Evolutionary conservation across 495 filamentous ascomycete species (phyloP).

Genomic region (Bombardia bombarda): DNA sequence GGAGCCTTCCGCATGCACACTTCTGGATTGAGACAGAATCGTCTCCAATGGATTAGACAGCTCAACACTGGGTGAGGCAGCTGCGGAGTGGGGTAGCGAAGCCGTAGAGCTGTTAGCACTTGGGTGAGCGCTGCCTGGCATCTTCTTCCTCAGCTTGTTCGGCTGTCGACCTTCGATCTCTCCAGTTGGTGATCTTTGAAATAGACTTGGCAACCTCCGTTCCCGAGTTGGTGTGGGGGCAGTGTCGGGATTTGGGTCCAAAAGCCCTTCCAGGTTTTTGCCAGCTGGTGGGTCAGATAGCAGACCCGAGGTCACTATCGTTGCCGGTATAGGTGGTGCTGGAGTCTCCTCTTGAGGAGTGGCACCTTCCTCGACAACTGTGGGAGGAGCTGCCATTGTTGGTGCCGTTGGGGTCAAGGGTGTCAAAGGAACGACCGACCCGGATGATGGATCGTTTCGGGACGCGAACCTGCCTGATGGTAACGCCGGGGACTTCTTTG

Average conservation of each 20-base stretch:
- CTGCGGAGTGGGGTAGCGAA: slow-evolving; percentile 50
- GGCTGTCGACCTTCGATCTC: slow-evolving; percentile 61
- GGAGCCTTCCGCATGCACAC: slow-evolving; percentile 12
- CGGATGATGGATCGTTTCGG: slow-evolving; percentile 19
- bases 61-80: slow-evolving; percentile 30
- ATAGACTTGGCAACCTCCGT: slow-evolving; percentile 58
- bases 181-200: slow-evolving; percentile 56
- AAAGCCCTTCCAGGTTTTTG: slow-evolving; percentile 43
- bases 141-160: slow-evolving; percentile 74
- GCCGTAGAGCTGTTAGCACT: slow-evolving; percentile 82
- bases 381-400: slow-evolving; percentile 11
- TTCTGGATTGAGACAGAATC: slow-evolving; percentile 18
- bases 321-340: slow-evolving; percentile 1
- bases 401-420: slow-evolving; percentile 14
- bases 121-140: slow-evolving; percentile 62
- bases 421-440: slow-evolving; percentile 25
- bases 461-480: slow-evolving; percentile 42
- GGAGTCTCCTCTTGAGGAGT: slow-evolving; percentile 14
- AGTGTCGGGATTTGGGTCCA: slow-evolving; percentile 31
- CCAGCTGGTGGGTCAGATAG: slow-evolving; percentile 15
- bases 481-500: slow-evolving; percentile 75
- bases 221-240: slow-evolving; percentile 64
- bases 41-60: slow-evolving; percentile 29
- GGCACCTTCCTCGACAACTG: slow-evolving; percentile 19
- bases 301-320: slow-evolving; percentile 9